Evolutionary conservation across 2,329 filamentous ascomycete species (phyloP).

Genomic region (Monosporascus sp.): DNA sequence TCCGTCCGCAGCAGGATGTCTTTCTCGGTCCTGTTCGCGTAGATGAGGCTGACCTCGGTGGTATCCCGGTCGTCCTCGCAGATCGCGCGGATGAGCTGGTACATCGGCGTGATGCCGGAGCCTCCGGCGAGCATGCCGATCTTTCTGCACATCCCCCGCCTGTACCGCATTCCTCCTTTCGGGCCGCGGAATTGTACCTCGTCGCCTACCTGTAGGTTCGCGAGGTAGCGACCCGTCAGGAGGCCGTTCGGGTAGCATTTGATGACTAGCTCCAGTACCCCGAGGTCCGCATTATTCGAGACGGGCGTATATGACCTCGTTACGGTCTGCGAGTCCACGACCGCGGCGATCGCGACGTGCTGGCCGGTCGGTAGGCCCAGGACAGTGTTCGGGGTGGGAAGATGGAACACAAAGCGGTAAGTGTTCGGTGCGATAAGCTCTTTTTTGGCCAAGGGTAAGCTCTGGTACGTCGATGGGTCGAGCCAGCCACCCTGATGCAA

Average conservation of each 20-base stretch:
- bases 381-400: conserved; percentile 37
- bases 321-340: conserved; percentile 39
- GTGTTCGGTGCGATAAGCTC: conserved; percentile 35
- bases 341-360: conserved; percentile 47
- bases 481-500: conserved; percentile 41
- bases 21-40: conserved; percentile 51
- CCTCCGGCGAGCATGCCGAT: conserved; percentile 53
- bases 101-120: conserved; percentile 51
- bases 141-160: conserved; percentile 32
- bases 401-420: conserved; percentile 41
- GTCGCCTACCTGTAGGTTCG: conserved; percentile 40
- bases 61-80: conserved; percentile 54
- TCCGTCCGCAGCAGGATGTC: conserved; percentile 55
- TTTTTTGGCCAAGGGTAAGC: conserved; percentile 38
- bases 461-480: conserved; percentile 41
- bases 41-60: conserved; percentile 52
- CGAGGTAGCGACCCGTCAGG: conserved; percentile 45
- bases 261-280: conserved; percentile 45
- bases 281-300: conserved; percentile 44
- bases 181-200: conserved; percentile 48
- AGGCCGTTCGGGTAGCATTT: conserved; percentile 45
- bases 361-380: conserved; percentile 53
- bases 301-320: conserved; percentile 49
- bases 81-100: conserved; percentile 57
- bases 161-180: conserved; percentile 51